These are phyloP conservation scores for Gentiana straminea DNA, from an alignment of 257 asterid genomes.

Conservation along the genomic window DNA sequence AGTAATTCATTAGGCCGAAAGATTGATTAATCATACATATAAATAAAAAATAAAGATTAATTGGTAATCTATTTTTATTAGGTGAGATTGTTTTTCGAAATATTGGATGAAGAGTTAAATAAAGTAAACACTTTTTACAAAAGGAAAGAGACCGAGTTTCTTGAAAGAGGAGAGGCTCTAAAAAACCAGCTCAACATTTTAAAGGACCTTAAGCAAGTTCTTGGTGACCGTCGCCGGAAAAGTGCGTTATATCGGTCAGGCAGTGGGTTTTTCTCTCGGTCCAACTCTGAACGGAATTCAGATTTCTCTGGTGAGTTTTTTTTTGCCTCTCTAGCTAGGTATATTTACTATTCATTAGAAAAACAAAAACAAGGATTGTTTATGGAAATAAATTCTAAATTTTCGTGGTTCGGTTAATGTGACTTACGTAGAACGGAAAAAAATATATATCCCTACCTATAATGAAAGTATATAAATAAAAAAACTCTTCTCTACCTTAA, in stretches of 20 bases:
- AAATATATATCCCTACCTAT: no score
- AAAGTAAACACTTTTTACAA: constrained; percentile 72
- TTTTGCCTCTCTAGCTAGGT: not conserved
- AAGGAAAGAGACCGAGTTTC: constrained; percentile 61
- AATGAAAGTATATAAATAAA: no score
- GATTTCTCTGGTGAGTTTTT: constrained; percentile 57
- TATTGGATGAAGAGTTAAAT: constrained; percentile 57
- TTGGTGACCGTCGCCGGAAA: constrained; percentile 43
- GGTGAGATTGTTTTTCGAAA: constrained; percentile 59
- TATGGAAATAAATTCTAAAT: no score
- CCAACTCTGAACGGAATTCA: constrained; percentile 25
- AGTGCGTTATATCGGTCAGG: constrained; percentile 9
- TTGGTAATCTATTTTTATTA: constrained; percentile 3
- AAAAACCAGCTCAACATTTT: constrained; percentile 68
- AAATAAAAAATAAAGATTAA: no score
- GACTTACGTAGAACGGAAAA: no score
- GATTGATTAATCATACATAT: no score
- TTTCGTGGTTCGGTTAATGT: no score
- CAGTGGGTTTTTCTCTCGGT: constrained; percentile 21
- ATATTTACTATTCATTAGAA: no score
- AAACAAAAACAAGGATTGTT: no score
- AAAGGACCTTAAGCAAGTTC: constrained; percentile 54
- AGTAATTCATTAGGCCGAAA: no score
- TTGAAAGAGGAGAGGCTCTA: constrained; percentile 64
- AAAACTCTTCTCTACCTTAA: no score